Evolutionary conservation across 176 grass and related monocot genomes (phyloP).

Genomic region (Raddia distichophylla): DNA sequence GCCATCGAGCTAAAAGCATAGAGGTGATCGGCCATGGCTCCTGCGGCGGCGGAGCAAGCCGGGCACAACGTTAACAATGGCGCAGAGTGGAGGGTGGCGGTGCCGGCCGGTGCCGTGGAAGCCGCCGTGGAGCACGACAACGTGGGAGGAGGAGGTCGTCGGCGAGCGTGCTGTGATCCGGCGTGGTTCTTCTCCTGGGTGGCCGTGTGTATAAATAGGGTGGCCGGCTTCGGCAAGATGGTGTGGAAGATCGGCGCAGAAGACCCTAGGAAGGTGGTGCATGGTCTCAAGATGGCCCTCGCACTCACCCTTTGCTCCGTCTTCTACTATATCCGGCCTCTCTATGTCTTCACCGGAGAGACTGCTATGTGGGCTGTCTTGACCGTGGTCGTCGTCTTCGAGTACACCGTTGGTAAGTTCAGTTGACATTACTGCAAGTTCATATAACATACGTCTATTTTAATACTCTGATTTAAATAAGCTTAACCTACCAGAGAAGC

Average conservation of each 20-base stretch:
- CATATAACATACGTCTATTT: too few relatives aligned
- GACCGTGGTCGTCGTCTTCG: slow-evolving; percentile 71
- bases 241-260: slow-evolving; percentile 59
- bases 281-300: slow-evolving; percentile 66
- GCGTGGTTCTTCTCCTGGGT: slow-evolving; percentile 30
- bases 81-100: background rate
- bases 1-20: background rate
- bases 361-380: slow-evolving; percentile 69
- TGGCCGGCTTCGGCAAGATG: slow-evolving; percentile 41
- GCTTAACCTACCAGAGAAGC: too few relatives aligned
- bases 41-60: slow-evolving; percentile 6
- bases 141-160: background rate
- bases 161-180: background rate
- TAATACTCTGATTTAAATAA: too few relatives aligned
- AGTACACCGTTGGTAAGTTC: slow-evolving; percentile 61
- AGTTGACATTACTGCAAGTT: too few relatives aligned
- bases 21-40: slow-evolving; percentile 15
- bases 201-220: slow-evolving; percentile 23
- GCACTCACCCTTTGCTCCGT: slow-evolving; percentile 59
- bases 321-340: slow-evolving; percentile 65
- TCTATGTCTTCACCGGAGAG: slow-evolving; percentile 57
- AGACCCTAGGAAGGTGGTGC: slow-evolving; percentile 62
- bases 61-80: background rate
- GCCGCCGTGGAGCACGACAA: slow-evolving; percentile 34
- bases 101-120: background rate